Conservation (phyloP, 805 yeast genomes). For the Jamesozyma jinghongensis region DNA sequence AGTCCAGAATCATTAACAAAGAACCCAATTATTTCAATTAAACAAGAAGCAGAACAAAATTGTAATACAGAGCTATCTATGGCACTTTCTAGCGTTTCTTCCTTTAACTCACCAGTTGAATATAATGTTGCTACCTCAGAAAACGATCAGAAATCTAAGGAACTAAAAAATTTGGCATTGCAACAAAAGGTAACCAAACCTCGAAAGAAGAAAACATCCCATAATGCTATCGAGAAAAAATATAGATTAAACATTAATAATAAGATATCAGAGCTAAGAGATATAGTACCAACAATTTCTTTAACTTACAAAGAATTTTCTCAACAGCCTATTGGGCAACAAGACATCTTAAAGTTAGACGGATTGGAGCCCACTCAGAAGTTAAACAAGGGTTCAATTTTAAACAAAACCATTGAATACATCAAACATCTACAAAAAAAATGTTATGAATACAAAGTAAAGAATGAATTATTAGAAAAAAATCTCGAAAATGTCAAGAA, state of each 20-base stretch:
- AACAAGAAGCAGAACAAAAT: no score
- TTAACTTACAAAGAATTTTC: conserved; percentile 36
- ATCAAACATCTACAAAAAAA: conserved; percentile 63
- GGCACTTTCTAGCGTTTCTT: no score
- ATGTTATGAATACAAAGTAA: conserved; percentile 40
- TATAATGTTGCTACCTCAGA: not conserved
- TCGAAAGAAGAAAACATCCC: conserved; percentile 43
- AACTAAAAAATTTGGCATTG: not conserved
- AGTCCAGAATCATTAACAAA: no score
- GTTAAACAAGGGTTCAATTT: conserved; percentile 66
- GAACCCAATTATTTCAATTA: no score
- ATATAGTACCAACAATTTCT: conserved; percentile 58
- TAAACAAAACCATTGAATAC: conserved; percentile 70
- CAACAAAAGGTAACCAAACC: conserved; percentile 10
- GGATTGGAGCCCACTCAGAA: conserved; percentile 71
- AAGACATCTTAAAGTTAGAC: conserved; percentile 53
- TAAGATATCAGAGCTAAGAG: conserved; percentile 53
- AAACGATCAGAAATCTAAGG: not conserved
- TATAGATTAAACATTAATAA: conserved; percentile 64
- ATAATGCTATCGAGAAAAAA: conserved; percentile 63
- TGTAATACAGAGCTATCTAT: no score
- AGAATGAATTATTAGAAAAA: conserved; percentile 36
- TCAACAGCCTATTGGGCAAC: conserved; percentile 44
- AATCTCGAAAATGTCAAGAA: not conserved
- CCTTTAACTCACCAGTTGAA: not conserved